Base-by-base conservation (phyloP, 108 stramenopile genomes). In the Cyclostephanos tholiformis region DNA sequence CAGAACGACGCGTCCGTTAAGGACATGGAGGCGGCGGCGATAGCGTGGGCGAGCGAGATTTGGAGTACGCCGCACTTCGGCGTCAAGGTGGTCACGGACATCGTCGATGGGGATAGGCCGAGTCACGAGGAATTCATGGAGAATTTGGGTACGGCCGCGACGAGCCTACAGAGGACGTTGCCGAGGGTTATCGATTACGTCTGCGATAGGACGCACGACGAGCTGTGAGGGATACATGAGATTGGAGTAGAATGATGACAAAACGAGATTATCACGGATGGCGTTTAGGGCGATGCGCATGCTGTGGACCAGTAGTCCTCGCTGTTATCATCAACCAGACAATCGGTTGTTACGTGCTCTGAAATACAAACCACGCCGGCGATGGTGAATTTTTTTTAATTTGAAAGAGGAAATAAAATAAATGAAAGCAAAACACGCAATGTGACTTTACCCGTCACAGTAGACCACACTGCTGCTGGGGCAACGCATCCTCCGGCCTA, bases 1-100 rank as follows among this genome's bases (percentile, higher is more conserved):
- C 82, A 76, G 27, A 91, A 92, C 67, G 92, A 97, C 61, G 98
- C 98, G 9, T 78, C 84, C 48, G 89, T 95, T 19, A 99, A 99
- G 74, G 97, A 98, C 84, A 99, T 99, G 98, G 98, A 99, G 85
- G 96, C 94, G 26, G 98, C 97, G 29, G 94, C 97, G 7, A 94
- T 99, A 63, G 97, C 94, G 9, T 96, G 92, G 91, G 79, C 88
- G 17, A 86, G 90, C 19, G 86, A 92, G 64, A 79, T 94, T 72
- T 75, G 85, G 69, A 46, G 76, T 6, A 83, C 83, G 17, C 97
- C 97, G 2, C 89, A 94, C 79, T 87, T 99, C 74, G 95, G 95
- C 36, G 74, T 98, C 51, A 99, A 99, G 82, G 98, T 99, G 8
- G 96, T 97, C 0, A 97, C 97, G 8, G 98, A 99, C 70, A 94